A percentile compares a stretch with the other conserved stretches of the same genome.
Evolutionary conservation across 306 rosid genomes (phyloP).

Genomic region (Fragaria iinumae): DNA sequence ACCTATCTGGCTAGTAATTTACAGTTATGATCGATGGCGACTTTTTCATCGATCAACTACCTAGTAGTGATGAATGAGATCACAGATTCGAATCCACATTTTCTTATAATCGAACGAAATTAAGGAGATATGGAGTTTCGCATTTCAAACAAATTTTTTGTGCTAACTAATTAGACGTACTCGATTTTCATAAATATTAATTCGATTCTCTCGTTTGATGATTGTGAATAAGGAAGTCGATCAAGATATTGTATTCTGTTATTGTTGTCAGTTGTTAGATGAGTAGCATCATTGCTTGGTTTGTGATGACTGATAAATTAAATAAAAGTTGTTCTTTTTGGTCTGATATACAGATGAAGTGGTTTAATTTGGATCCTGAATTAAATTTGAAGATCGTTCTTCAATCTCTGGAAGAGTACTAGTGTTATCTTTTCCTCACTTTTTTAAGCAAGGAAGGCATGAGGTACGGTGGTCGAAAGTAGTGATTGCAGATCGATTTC

Average conservation of each 20-base stretch:
- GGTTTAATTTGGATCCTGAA: not conserved
- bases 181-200: too few species aligned
- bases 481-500: slow-evolving; percentile 6
- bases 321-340: slow-evolving; percentile 5
- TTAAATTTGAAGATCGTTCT: not conserved
- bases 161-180: too few species aligned
- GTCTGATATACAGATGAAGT: slow-evolving; percentile 11
- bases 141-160: too few species aligned
- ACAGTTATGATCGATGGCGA: too few species aligned
- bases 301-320: not conserved
- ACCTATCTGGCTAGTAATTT: too few species aligned
- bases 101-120: too few species aligned
- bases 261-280: slow-evolving; percentile 10
- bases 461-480: slow-evolving; percentile 15
- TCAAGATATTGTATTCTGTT: not conserved
- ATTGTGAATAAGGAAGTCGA: not conserved
- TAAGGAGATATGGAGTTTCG: too few species aligned
- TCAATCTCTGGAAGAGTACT: too few species aligned
- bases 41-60: too few species aligned
- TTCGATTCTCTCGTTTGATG: not conserved
- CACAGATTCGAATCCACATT: too few species aligned
- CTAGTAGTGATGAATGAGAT: too few species aligned
- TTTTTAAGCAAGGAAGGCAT: not conserved
- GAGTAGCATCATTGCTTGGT: slow-evolving; percentile 15
- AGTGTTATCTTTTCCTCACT: not conserved